phyloP scores from a whole-genome alignment of 257 asterid species.

The Capsicum pubescens region DNA sequence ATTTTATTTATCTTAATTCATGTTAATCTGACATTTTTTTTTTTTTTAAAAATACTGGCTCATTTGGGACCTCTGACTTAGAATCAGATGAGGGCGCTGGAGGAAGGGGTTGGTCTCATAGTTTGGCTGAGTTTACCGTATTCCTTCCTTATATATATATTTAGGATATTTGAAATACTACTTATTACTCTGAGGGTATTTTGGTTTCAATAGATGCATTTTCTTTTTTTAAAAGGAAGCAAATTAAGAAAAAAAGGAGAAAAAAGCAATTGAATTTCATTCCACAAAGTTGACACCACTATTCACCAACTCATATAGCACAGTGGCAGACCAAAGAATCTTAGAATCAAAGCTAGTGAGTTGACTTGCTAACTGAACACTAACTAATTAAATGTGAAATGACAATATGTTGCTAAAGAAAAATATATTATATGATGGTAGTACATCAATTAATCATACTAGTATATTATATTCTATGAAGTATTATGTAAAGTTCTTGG shows the following conservation, averaged over 20 bases:
- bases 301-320: constrained; percentile 2
- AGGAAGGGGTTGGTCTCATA: no score
- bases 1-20: no score
- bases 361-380: constrained; percentile 18
- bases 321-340: constrained; percentile 27
- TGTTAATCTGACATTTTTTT: no score
- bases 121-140: no score
- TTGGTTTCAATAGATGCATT: neutral
- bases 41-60: no score
- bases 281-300: neutral
- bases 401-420: neutral
- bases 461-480: neutral
- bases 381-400: constrained; percentile 9
- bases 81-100: no score
- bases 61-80: no score
- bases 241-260: neutral
- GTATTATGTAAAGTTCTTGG: neutral
- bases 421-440: neutral
- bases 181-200: no score
- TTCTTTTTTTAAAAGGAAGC: neutral
- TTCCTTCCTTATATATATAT: no score
- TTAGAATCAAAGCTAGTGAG: constrained; percentile 13
- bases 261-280: neutral
- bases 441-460: neutral
- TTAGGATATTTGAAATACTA: no score